These are phyloP conservation scores for Reticulascus tulasneorum DNA, from an alignment of 2,329 filamentous ascomycete species.

Conservation along the genomic window DNA sequence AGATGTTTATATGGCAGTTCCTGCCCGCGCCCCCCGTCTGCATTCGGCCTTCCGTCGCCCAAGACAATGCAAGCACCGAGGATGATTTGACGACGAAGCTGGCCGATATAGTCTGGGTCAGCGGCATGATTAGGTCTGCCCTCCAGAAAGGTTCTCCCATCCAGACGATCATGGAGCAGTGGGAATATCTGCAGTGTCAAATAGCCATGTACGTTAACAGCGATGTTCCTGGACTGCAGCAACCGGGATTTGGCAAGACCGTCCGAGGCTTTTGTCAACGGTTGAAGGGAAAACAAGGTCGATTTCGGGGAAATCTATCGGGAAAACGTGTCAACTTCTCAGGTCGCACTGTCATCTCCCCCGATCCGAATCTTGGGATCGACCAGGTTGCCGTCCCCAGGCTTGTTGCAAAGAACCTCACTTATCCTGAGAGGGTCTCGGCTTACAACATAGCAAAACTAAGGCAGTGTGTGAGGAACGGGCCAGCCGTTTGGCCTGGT, in stretches of 20 bases:
- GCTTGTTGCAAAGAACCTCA: constrained; percentile 92
- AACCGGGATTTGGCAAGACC: constrained; percentile 79
- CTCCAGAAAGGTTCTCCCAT: constrained; percentile 80
- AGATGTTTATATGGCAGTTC: constrained; percentile 98
- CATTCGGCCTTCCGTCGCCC: constrained; percentile 88
- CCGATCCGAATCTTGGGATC: constrained; percentile 89
- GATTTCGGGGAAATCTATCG: constrained; percentile 93
- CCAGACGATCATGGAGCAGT: constrained; percentile 92
- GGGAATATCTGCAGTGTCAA: constrained; percentile 94
- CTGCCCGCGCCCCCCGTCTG: constrained; percentile 91
- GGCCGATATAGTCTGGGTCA: constrained; percentile 93
- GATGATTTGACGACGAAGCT: constrained; percentile 96
- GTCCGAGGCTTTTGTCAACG: constrained; percentile 94
- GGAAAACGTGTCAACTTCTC: constrained; percentile 99
- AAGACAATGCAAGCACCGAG: constrained; percentile 90
- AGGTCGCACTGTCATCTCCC: constrained; percentile 93
- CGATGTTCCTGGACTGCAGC: constrained; percentile 87
- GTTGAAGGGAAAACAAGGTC: constrained; percentile 93
- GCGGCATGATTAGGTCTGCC: constrained; percentile 78
- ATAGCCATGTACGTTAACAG: constrained; percentile 98
- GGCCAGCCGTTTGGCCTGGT: constrained; percentile 76
- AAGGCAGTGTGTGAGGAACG: constrained; percentile 68
- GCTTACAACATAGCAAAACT: constrained; percentile 83
- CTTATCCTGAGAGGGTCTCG: constrained; percentile 87
- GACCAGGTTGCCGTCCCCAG: constrained; percentile 90